Conservation (phyloP, 1,284 basidiomycete genomes). For the Heterobasidion occidentale region DNA sequence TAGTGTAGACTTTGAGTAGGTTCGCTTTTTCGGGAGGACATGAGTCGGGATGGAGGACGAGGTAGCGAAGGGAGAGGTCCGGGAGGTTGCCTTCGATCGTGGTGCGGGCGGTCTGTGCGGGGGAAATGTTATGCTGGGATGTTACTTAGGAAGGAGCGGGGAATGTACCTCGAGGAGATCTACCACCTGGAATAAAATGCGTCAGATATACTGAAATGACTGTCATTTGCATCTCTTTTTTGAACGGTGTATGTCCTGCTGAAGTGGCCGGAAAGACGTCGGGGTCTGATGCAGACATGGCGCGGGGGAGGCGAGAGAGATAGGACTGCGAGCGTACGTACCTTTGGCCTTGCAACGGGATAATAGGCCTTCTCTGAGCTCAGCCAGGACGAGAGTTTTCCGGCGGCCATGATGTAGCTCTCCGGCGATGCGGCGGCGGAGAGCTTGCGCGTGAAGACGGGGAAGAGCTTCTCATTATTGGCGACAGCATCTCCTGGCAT, state of each 20-base stretch:
- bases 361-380: constrained; percentile 3
- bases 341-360: constrained; percentile 1
- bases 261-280: background rate
- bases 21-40: background rate
- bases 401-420: background rate
- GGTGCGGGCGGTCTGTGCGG: background rate
- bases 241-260: background rate
- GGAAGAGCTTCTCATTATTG: constrained; percentile 4
- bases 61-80: background rate
- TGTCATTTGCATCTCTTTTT: background rate
- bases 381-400: background rate
- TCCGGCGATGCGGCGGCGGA: background rate
- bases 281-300: background rate
- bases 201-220: background rate
- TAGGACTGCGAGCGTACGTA: background rate
- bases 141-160: too few relatives aligned
- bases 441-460: background rate
- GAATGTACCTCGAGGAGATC: constrained; percentile 1
- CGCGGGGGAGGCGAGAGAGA: background rate
- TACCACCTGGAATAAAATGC: background rate
- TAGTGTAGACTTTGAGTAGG: background rate
- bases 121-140: background rate
- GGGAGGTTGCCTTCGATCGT: background rate
- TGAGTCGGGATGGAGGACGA: background rate
- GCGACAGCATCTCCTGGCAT: background rate